Evolutionary conservation across 2,329 filamentous ascomycete species (phyloP).

Genomic region (Aspergillus oerlinghausenensis): DNA sequence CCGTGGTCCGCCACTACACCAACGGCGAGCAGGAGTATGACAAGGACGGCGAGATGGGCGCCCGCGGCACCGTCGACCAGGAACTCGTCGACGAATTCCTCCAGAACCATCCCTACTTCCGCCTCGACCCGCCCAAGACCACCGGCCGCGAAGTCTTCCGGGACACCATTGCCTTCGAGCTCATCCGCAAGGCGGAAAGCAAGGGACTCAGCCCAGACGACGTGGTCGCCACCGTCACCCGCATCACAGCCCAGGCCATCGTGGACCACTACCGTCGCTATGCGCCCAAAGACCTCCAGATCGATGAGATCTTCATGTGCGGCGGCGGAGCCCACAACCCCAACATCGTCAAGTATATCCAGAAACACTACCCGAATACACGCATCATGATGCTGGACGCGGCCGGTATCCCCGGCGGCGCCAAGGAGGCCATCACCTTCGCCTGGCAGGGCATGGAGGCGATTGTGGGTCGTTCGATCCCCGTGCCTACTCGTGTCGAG

Average conservation of each 20-base stretch:
- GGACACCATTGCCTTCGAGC: neutral
- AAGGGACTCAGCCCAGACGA: neutral
- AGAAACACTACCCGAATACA: slow-evolving; percentile 45
- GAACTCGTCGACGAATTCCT: slow-evolving; percentile 51
- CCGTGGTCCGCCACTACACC: slow-evolving; percentile 52
- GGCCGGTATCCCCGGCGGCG: slow-evolving; percentile 52
- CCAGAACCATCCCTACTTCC: slow-evolving; percentile 46
- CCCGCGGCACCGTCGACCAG: slow-evolving; percentile 47
- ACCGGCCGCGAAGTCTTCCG: slow-evolving; percentile 56
- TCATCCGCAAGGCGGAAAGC: neutral
- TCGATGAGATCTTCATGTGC: slow-evolving; percentile 57
- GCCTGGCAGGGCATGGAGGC: slow-evolving; percentile 60
- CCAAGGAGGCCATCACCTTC: slow-evolving; percentile 58
- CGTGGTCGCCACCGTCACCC: slow-evolving; percentile 32
- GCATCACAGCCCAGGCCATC: slow-evolving; percentile 57
- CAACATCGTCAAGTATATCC: slow-evolving; percentile 53
- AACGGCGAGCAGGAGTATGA: slow-evolving; percentile 49
- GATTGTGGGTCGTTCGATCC: slow-evolving; percentile 51
- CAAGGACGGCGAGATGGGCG: slow-evolving; percentile 49
- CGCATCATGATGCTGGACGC: slow-evolving; percentile 54
- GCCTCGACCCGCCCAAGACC: slow-evolving; percentile 50
- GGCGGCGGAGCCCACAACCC: neutral
- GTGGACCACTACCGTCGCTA: slow-evolving; percentile 49
- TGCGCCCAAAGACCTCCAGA: slow-evolving; percentile 41
- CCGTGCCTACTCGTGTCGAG: slow-evolving; percentile 52